Conservation (phyloP, 306 rosid species). For the Delonix regia region DNA sequence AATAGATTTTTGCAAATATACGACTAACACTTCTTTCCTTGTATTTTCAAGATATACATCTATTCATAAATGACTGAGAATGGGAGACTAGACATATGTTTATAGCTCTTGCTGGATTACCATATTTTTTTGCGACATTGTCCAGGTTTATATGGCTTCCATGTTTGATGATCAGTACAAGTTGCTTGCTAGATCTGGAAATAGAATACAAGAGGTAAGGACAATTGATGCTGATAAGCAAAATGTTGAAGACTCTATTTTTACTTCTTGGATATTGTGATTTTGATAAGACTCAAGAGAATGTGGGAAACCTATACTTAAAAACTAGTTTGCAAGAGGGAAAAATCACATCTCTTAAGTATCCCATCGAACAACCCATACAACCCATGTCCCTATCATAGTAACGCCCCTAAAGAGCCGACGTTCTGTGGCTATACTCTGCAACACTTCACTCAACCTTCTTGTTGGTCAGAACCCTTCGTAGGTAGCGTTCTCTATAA, state of each 20-base stretch:
- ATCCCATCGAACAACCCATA: too few relatives aligned
- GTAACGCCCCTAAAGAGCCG: too few relatives aligned
- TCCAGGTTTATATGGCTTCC: constrained; percentile 95
- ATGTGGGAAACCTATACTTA: too few relatives aligned
- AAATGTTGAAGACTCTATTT: constrained; percentile 5
- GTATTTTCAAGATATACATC: constrained; percentile 8
- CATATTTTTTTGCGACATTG: background rate
- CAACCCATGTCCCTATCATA: too few relatives aligned
- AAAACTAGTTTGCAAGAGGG: too few relatives aligned
- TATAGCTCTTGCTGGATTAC: constrained; percentile 9
- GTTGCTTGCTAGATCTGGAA: constrained; percentile 88
- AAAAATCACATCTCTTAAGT: too few relatives aligned
- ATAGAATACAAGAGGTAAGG: constrained; percentile 92
- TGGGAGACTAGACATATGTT: background rate
- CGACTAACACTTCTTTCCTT: constrained; percentile 8
- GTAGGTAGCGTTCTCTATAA: too few relatives aligned
- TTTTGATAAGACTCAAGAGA: too few relatives aligned
- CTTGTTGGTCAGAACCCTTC: too few relatives aligned
- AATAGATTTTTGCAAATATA: constrained; percentile 2
- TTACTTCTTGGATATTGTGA: constrained; percentile 2
- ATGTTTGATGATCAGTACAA: constrained; percentile 91
- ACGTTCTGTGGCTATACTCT: too few relatives aligned
- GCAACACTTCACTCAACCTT: too few relatives aligned
- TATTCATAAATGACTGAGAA: constrained; percentile 3
- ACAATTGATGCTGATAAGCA: background rate